Conservation (phyloP, 2,329 filamentous ascomycete species). For the Colletotrichum tropicicola region DNA sequence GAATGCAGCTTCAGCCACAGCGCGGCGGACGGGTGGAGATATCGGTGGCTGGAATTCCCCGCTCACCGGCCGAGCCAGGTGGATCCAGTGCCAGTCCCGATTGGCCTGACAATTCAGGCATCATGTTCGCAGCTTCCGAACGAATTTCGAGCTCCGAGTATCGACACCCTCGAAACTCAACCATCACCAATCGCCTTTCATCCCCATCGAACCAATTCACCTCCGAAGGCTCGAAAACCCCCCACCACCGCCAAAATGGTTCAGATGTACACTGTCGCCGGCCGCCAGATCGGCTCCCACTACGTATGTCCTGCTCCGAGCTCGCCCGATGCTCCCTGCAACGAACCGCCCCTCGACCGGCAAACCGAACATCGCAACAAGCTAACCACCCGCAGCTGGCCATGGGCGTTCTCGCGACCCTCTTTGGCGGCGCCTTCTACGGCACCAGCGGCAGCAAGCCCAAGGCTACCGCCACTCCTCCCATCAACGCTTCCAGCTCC, state of each 20-base stretch:
- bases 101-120: slow-evolving; percentile 24
- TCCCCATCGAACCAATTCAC: slow-evolving; percentile 37
- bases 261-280: slow-evolving; percentile 63
- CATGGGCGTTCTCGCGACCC: slow-evolving; percentile 61
- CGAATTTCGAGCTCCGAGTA: slow-evolving; percentile 33
- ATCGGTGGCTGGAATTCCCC: slow-evolving; percentile 11
- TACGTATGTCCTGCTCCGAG: slow-evolving; percentile 56
- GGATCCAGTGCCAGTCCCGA: background rate
- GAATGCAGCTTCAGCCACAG: slow-evolving; percentile 15
- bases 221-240: slow-evolving; percentile 34
- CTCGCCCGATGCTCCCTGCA: slow-evolving; percentile 6
- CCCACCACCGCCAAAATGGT: slow-evolving; percentile 52
- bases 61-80: background rate
- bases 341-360: background rate
- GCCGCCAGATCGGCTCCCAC: slow-evolving; percentile 69
- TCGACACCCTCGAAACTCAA: slow-evolving; percentile 21
- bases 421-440: slow-evolving; percentile 46
- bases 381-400: slow-evolving; percentile 55
- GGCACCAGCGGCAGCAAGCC: slow-evolving; percentile 59
- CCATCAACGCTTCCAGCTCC: slow-evolving; percentile 69
- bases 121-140: slow-evolving; percentile 23
- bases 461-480: slow-evolving; percentile 56
- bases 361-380: slow-evolving; percentile 10
- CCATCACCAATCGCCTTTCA: slow-evolving; percentile 40
- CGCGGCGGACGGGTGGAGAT: background rate